A percentile compares a stretch with the other conserved stretches of the same genome.
phyloP scores from a whole-genome alignment of 1,284 basidiomycete genomes.

The Malassezia pachydermatis region DNA sequence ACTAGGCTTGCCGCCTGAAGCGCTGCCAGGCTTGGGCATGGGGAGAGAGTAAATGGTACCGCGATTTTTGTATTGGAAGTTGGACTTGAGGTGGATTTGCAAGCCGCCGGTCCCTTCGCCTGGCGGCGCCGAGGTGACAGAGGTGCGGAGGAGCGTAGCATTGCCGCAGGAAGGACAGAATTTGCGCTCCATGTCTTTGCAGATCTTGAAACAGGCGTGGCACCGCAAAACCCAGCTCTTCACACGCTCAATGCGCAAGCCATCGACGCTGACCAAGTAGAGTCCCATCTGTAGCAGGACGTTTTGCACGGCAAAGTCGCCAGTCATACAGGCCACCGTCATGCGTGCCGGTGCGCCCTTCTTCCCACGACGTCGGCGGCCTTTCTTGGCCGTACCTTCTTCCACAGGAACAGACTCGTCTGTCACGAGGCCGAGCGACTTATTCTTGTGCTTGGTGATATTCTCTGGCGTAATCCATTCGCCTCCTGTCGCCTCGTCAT shows the following conservation, averaged over 20 bases:
- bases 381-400: too few relatives aligned
- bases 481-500: constrained; percentile 27
- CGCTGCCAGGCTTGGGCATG: constrained; percentile 66
- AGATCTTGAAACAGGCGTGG: constrained; percentile 99
- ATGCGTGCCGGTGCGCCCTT: constrained; percentile 20
- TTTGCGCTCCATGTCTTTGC: constrained; percentile 85
- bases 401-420: constrained; percentile 18
- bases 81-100: constrained; percentile 43
- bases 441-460: constrained; percentile 74
- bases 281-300: constrained; percentile 90
- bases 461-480: constrained; percentile 97
- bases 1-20: constrained; percentile 29
- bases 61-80: constrained; percentile 79
- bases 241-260: constrained; percentile 76
- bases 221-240: constrained; percentile 94
- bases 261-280: constrained; percentile 79
- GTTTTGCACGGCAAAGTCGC: constrained; percentile 99
- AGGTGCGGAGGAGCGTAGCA: constrained; percentile 76
- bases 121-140: constrained; percentile 53
- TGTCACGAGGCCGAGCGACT: constrained; percentile 59
- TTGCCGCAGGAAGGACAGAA: constrained; percentile 98
- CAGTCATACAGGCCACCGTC: constrained; percentile 59
- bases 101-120: constrained; percentile 20
- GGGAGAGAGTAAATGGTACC: constrained; percentile 92
- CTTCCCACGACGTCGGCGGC: constrained; percentile 4